Conservation (phyloP, 495 filamentous ascomycete species). For the Xylona heveae region DNA sequence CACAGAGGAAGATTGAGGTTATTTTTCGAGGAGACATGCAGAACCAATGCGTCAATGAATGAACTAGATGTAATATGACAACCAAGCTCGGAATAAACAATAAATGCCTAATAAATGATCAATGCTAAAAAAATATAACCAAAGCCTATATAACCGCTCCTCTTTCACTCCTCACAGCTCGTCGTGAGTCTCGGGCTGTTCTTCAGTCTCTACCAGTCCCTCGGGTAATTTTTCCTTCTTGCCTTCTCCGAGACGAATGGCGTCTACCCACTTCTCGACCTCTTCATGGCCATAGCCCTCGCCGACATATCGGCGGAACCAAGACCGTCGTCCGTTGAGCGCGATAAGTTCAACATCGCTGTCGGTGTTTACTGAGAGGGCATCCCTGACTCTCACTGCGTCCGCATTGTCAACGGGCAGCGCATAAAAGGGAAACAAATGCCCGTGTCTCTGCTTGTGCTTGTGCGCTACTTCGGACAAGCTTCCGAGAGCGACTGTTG, state of each 20-base stretch:
- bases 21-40: too few relatives aligned
- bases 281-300: conserved; percentile 30
- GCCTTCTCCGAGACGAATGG: conserved; percentile 67
- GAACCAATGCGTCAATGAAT: too few relatives aligned
- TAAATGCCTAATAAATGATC: too few relatives aligned
- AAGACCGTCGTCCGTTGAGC: conserved; percentile 2
- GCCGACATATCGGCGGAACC: too few relatives aligned
- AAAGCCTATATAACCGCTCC: too few relatives aligned
- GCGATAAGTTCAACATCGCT: too few relatives aligned
- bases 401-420: conserved; percentile 41
- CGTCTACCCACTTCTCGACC: conserved; percentile 74
- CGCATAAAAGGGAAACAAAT: conserved; percentile 67
- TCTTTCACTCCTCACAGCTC: too few relatives aligned
- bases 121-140: too few relatives aligned
- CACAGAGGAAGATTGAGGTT: too few relatives aligned
- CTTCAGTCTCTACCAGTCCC: conserved; percentile 29
- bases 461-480: conserved; percentile 60
- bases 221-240: conserved; percentile 64
- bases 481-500: conserved; percentile 33
- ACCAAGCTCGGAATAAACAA: too few relatives aligned
- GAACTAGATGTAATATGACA: too few relatives aligned
- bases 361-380: too few relatives aligned
- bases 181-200: conserved; percentile 22
- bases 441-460: conserved; percentile 34
- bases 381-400: conserved; percentile 29